These are phyloP conservation scores for Penicillium sp. DNA, from an alignment of 2,329 filamentous ascomycete genomes.

Conservation along the genomic window DNA sequence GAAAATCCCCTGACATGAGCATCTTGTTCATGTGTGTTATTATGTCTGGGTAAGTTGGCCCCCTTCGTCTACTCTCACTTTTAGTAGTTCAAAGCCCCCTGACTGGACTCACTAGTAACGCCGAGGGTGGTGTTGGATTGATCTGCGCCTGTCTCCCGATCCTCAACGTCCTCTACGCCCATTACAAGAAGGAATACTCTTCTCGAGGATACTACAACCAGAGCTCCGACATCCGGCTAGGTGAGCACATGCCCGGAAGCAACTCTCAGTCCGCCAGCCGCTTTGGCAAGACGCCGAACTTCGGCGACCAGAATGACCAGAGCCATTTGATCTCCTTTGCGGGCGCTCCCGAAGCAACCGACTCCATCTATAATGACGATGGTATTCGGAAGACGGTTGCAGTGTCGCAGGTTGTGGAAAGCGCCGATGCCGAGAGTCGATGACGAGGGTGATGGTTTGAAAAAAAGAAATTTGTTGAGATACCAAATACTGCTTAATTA, in stretches of 20 bases:
- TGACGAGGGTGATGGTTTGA: conserved; percentile 2
- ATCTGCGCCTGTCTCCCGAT: conserved; percentile 42
- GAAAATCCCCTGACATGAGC: conserved; percentile 33
- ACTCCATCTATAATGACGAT: conserved; percentile 13
- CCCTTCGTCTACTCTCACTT: neutral
- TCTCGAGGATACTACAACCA: conserved; percentile 33
- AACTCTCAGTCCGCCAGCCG: conserved; percentile 21
- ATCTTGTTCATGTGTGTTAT: conserved; percentile 40
- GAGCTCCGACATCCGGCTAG: conserved; percentile 30
- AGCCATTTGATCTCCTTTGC: conserved; percentile 35
- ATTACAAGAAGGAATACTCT: conserved; percentile 29
- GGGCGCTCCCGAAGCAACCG: conserved; percentile 22
- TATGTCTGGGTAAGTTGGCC: conserved; percentile 38
- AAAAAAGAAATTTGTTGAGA: neutral
- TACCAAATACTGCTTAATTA: neutral
- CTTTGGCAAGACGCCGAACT: conserved; percentile 21
- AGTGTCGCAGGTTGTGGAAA: conserved; percentile 21
- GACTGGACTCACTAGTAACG: conserved; percentile 29
- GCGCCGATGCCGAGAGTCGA: conserved; percentile 5
- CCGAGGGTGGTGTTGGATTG: conserved; percentile 39
- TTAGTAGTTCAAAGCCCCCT: neutral
- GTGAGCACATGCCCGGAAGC: conserved; percentile 22
- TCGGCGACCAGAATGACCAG: conserved; percentile 35
- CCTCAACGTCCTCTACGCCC: conserved; percentile 32
- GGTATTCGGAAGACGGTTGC: conserved; percentile 25